These are phyloP conservation scores for Diplodia scrobiculata DNA, from an alignment of 2,329 filamentous ascomycete species.

Conservation along the genomic window DNA sequence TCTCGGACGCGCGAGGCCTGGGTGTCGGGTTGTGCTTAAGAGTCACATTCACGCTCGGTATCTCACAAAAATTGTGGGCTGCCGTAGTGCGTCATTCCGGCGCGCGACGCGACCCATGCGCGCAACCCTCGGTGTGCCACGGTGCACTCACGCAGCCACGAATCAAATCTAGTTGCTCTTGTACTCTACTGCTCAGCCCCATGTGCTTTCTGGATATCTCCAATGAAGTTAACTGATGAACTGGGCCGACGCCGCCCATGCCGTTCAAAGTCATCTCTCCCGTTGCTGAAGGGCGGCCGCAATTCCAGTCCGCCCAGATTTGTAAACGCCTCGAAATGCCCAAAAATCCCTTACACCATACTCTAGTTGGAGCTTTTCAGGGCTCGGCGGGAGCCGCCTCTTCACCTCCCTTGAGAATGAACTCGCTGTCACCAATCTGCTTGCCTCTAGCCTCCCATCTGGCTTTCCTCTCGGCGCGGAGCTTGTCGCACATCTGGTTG, in stretches of 20 bases:
- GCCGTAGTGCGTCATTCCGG: conserved; percentile 27
- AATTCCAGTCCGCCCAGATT: background rate
- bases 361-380: background rate
- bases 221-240: background rate
- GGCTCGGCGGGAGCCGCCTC: conserved; percentile 30
- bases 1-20: background rate
- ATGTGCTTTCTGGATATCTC: background rate
- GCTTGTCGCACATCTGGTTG: conserved; percentile 67
- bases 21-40: conserved; percentile 10
- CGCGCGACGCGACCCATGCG: conserved; percentile 10
- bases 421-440: conserved; percentile 81
- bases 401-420: conserved; percentile 75
- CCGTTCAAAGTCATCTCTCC: background rate
- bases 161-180: background rate
- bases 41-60: conserved; percentile 15
- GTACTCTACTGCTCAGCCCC: background rate
- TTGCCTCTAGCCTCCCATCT: conserved; percentile 82
- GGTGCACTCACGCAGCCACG: background rate
- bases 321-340: conserved; percentile 21
- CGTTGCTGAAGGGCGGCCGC: background rate
- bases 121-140: background rate
- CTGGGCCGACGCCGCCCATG: background rate
- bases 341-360: background rate
- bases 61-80: conserved; percentile 22
- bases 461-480: conserved; percentile 62